Evolutionary conservation across 495 filamentous ascomycete species (phyloP), one percentile per base, ranked within the genome.

Genomic region (Neurospora sp.): DNA sequence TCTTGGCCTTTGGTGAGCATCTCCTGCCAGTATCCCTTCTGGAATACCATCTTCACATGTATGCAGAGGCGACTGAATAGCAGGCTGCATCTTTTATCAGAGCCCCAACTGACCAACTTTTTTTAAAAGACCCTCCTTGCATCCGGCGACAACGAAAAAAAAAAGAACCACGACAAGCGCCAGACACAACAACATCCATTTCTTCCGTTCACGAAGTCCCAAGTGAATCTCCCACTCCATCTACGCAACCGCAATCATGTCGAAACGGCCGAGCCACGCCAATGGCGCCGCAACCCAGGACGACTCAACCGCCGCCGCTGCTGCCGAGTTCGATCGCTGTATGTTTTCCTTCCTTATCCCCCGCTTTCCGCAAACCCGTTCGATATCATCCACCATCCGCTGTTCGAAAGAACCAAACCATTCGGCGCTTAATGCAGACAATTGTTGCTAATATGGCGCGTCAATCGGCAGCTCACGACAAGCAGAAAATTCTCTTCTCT

Each of bases 401-500:
- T n/a, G 5, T 35, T 65, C 12, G 22, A 65, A 31, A 65, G 53
- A 35, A 35, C 6, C 53, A 37, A 37, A 3, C 6, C 5, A 31
- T 16, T 65, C 27, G 14, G 7, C 53, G 53, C 53, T 35, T 18
- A 39, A 61, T 20, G 14, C 4, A 39, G 47, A 69, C n/a, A 20
- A n/a, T 14, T n/a, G 18, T 42, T 22, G 69, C 70, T 69, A 73
- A 72, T 42, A 31, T 65, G 31, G 69, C 18, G 27, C 69, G 59
- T 20, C 47, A 39, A 65, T 40, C 18, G 68, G 65, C 76, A 93
- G 92, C 86, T 73, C 86, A 91, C 75, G 90, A 94, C 80, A 96
- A 96, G 84, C 94, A 97, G 83, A 93, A 92, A 77, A 87, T 88
- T 81, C 90, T 97, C 70, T 91, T 97, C 65, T 88, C 88, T 37